Evolutionary conservation across 2,329 filamentous ascomycete genomes (phyloP).

Genomic region (Alternaria sp.): DNA sequence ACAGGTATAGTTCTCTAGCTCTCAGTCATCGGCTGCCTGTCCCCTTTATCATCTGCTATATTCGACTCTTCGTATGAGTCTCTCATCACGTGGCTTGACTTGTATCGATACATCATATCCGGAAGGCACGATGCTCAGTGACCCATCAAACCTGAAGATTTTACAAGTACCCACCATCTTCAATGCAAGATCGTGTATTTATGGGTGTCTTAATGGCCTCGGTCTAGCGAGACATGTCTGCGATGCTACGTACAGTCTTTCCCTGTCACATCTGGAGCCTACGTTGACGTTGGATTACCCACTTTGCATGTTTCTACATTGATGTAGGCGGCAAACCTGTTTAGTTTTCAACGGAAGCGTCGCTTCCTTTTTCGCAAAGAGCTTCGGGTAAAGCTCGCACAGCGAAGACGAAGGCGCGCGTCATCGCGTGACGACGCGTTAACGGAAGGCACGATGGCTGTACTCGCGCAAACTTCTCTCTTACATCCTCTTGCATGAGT

Average conservation of each 20-base stretch:
- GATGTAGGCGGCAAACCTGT: neutral
- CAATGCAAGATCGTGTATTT: neutral
- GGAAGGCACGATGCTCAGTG: neutral
- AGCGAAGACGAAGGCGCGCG: neutral
- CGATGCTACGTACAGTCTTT: neutral
- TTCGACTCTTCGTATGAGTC: neutral
- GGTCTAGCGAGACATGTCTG: neutral
- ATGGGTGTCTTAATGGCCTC: neutral
- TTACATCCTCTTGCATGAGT: no score
- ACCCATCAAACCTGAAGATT: neutral
- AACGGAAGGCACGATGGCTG: neutral
- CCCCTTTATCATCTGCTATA: neutral
- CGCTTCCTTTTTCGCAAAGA: neutral
- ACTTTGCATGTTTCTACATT: neutral
- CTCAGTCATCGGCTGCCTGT: no score
- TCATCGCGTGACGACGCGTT: conserved; percentile 11
- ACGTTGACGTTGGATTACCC: neutral
- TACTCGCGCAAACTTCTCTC: neutral
- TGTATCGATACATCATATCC: neutral
- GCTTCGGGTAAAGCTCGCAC: neutral
- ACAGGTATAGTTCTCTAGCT: no score
- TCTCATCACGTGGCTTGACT: neutral
- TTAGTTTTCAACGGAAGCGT: neutral
- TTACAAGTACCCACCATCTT: neutral
- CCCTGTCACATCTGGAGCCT: neutral